Base-by-base conservation (phyloP, 1,139 yeast genomes). In the Sugiyamaella castrensis region DNA sequence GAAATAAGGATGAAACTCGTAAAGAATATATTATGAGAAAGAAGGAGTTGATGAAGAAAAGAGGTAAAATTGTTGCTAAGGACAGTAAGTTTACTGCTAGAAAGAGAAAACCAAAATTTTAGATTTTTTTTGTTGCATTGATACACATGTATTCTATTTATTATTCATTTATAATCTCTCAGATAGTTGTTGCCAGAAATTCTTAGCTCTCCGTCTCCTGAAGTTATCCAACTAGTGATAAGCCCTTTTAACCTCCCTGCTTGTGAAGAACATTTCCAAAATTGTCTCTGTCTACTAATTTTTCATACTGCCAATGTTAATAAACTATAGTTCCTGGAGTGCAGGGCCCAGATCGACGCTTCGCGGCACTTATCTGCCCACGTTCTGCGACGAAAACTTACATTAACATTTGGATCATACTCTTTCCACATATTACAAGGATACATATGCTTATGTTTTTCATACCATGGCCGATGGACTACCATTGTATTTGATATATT, bases 61-160 rank as follows among this genome's bases (percentile, higher is more conserved):
- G 98, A 65, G 98, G 98, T 51, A 86, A 86, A 65, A 74, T 72
- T 40, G 97, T 91, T 12, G 96, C 98, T 2, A 76, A 76, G 55
- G 98, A 92, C 66, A 86, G 96, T 50, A 88, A 85, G 66, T 92
- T 84, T 69, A 87, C 98, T 2, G 98, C 95, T 39, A 81, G 99
- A 71, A 85, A 85, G 75, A 84, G 99, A 78, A 80, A 86, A 59
- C 82, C 95, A 19, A 77, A 87, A 60, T 92, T 92, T 68, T 91
- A 55, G n/a, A 58, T 12, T 16, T 37, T 37, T 37, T 8, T 37
- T 19, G 24, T 19, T 19, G 24, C 24, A 19, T 39, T 9, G 9
- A 11, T 2, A 5, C 16, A 9, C 28, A 15, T 45, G 24, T 13
- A 33, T 19, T 39, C 30, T 38, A 33, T 45, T 38, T 35, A 38